Base-by-base conservation (phyloP, 176 grass and related monocot species). In the Luzula sylvatica region DNA sequence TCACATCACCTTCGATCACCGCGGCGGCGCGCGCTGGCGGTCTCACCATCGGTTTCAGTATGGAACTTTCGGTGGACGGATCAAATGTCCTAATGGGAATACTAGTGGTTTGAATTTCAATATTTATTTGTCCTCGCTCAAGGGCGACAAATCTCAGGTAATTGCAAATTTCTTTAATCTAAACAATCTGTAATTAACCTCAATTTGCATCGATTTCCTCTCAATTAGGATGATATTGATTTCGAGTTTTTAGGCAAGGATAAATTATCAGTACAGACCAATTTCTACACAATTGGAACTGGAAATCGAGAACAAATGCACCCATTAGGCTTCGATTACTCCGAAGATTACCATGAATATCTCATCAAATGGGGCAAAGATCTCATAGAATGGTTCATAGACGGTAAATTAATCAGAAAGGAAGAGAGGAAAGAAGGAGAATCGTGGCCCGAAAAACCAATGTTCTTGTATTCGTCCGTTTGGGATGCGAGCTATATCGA, bases 181-280 rank as follows among this genome's bases (percentile, higher is more conserved):
- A n/a, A n/a, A n/a, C n/a, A n/a, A n/a, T n/a, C n/a, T n/a, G n/a
- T n/a, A n/a, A n/a, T n/a, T n/a, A n/a, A n/a, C n/a, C n/a, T n/a
- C n/a, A n/a, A n/a, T n/a, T n/a, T n/a, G n/a, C n/a, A n/a, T n/a
- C n/a, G n/a, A n/a, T n/a, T n/a, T n/a, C n/a, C 55, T 58, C 2
- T 8, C 0, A 72, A 75, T 46, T 42, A 38, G 65, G 81, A 85
- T 66, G 75, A 85, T 69, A 75, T 85, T 58, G 70, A 85, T 71
- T 80, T 85, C 47, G 75, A 80, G 81, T 80, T 85, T 61, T 71
- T 85, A 47, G 70, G 81, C 65, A 20, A 29, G 46, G 52, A 80
- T 50, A 79, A 79, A 51, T 2, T 60, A 30, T 53, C 59, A 29
- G 53, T 85, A 30, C 75, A 85, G 71, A 85, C 75, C 66, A 85